Evolutionary conservation across 2,329 filamentous ascomycete genomes (phyloP).

Genomic region (Phyllosticta capitalensis): DNA sequence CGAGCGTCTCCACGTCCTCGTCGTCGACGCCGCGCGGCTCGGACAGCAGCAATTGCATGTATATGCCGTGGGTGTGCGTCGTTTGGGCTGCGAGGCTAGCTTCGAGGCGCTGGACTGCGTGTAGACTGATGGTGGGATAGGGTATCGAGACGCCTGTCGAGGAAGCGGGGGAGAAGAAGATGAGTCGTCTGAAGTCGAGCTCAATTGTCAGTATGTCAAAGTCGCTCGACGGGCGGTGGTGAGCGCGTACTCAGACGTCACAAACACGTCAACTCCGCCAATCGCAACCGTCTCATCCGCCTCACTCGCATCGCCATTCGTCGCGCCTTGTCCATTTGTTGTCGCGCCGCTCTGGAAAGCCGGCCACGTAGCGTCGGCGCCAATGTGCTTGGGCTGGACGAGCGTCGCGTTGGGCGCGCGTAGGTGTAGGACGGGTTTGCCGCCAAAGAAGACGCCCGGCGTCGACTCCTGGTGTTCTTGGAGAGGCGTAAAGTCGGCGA

Average conservation of each 20-base stretch:
- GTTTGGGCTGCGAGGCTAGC: neutral
- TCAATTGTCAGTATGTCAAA: neutral
- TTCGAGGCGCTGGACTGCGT: constrained; percentile 57
- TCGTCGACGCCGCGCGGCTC: constrained; percentile 49
- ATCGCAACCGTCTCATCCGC: constrained; percentile 17
- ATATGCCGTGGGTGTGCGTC: constrained; percentile 17
- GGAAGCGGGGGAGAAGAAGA: constrained; percentile 51
- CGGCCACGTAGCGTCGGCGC: neutral
- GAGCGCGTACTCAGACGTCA: constrained; percentile 33
- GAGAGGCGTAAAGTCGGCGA: constrained; percentile 53
- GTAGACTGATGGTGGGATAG: constrained; percentile 65
- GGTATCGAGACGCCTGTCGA: constrained; percentile 57
- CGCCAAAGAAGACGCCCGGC: constrained; percentile 60
- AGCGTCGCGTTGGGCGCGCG: constrained; percentile 49
- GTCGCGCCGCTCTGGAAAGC: neutral
- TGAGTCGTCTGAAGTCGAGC: constrained; percentile 32
- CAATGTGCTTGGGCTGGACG: neutral
- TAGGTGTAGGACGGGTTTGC: constrained; percentile 62
- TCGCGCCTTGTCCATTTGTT: constrained; percentile 10
- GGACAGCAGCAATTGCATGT: constrained; percentile 34
- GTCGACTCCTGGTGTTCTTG: constrained; percentile 63
- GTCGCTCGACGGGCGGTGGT: constrained; percentile 13
- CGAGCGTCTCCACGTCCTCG: constrained; percentile 54
- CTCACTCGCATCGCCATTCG: constrained; percentile 15
- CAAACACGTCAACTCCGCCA: constrained; percentile 37